These are phyloP conservation scores for Floccularia luteovirens DNA, from an alignment of 768 basidiomycete genomes.

Conservation along the genomic window DNA sequence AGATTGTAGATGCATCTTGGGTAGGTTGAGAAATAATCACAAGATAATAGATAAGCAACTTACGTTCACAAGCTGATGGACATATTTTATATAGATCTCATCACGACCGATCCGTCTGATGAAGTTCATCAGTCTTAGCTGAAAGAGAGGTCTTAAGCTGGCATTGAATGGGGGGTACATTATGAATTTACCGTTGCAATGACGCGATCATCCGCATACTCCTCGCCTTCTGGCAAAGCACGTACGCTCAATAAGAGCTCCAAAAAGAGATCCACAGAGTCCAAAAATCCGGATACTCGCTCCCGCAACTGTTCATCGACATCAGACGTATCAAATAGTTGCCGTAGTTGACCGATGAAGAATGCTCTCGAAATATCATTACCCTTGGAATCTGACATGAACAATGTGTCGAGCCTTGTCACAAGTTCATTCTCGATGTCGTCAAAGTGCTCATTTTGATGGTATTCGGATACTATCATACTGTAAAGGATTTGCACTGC, in stretches of 20 bases:
- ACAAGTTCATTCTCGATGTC: slow-evolving; percentile 91
- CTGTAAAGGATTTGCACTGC: slow-evolving; percentile 91
- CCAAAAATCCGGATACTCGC: slow-evolving; percentile 75
- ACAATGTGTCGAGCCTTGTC: slow-evolving; percentile 81
- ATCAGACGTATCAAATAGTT: slow-evolving; percentile 78
- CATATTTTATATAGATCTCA: slow-evolving; percentile 94
- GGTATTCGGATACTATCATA: slow-evolving; percentile 92
- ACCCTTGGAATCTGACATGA: slow-evolving; percentile 89
- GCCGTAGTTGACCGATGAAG: slow-evolving; percentile 85
- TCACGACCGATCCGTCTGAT: slow-evolving; percentile 86
- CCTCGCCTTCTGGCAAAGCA: slow-evolving; percentile 86
- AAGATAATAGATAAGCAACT: slow-evolving; percentile 14
- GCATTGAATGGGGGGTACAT: not conserved
- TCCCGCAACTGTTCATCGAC: slow-evolving; percentile 76
- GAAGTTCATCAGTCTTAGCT: slow-evolving; percentile 91
- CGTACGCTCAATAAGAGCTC: slow-evolving; percentile 84
- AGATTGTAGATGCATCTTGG: slow-evolving; percentile 77
- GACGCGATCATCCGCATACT: slow-evolving; percentile 91
- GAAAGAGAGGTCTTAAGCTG: slow-evolving; percentile 9
- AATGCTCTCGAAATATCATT: slow-evolving; percentile 89
- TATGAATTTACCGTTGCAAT: slow-evolving; percentile 65
- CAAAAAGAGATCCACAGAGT: slow-evolving; percentile 88
- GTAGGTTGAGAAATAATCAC: slow-evolving; percentile 11
- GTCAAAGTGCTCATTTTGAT: slow-evolving; percentile 77
- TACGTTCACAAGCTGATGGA: slow-evolving; percentile 90